Conservation (phyloP, 2,329 filamentous ascomycete genomes). For the Bipolaris sorokiniana region DNA sequence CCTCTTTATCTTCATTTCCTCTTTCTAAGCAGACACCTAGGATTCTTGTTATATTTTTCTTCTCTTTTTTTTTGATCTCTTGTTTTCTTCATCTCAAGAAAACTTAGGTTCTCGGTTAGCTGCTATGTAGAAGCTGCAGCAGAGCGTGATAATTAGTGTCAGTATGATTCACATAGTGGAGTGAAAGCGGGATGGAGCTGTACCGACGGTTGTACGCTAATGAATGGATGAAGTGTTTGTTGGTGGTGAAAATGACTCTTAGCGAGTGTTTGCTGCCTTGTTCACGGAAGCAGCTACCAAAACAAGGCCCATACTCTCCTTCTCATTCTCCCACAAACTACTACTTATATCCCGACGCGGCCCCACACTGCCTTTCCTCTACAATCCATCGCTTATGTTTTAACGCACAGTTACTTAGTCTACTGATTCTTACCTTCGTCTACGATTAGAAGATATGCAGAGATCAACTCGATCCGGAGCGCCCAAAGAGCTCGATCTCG, state of each 20-base stretch:
- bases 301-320: too few relatives aligned
- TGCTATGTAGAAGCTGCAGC: not conserved
- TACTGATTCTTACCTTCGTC: too few relatives aligned
- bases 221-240: too few relatives aligned
- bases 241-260: too few relatives aligned
- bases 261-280: too few relatives aligned
- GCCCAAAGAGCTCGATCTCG: not conserved
- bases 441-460: not conserved
- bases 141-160: not conserved
- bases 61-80: not conserved
- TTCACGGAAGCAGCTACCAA: too few relatives aligned
- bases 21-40: not conserved
- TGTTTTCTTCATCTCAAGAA: not conserved
- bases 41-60: not conserved
- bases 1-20: not conserved
- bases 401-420: not conserved
- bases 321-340: too few relatives aligned
- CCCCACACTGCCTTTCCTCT: too few relatives aligned
- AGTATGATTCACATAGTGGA: not conserved
- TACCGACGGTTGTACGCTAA: too few relatives aligned
- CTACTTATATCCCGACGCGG: too few relatives aligned
- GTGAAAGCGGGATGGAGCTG: not conserved
- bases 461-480: not conserved
- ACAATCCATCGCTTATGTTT: not conserved
- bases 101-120: not conserved